A percentile compares a stretch with the other conserved stretches of the same genome.
These are phyloP conservation scores for Talaromyces verruculosus DNA, from an alignment of 2,329 filamentous ascomycete species.

Conservation along the genomic window DNA sequence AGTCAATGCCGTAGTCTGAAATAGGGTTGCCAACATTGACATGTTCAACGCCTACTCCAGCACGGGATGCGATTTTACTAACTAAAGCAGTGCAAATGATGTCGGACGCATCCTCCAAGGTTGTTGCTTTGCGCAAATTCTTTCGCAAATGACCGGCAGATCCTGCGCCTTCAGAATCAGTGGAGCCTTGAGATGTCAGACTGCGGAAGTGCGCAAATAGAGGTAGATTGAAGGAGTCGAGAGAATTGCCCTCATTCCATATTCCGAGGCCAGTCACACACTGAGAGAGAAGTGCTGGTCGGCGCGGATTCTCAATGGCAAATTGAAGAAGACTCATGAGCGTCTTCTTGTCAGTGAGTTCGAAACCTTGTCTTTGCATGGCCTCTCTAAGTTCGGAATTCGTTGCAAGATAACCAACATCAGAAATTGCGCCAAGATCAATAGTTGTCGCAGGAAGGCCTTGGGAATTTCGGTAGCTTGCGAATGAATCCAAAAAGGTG, in stretches of 20 bases:
- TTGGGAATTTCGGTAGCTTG: conserved; percentile 28
- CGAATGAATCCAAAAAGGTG: conserved; percentile 41
- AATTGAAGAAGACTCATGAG: conserved; percentile 11
- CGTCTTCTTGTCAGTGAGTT: not conserved
- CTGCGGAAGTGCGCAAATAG: conserved; percentile 26
- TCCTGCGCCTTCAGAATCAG: conserved; percentile 7
- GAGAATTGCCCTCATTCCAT: conserved; percentile 20
- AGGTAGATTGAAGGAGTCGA: conserved; percentile 29
- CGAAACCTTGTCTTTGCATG: conserved; percentile 3
- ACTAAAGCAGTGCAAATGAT: conserved; percentile 24
- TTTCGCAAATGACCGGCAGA: conserved; percentile 7
- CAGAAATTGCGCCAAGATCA: conserved; percentile 35
- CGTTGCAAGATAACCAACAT: conserved; percentile 36
- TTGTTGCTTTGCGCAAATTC: conserved; percentile 21
- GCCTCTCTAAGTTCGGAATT: conserved; percentile 22
- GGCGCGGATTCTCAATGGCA: not conserved
- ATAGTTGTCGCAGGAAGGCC: conserved; percentile 29
- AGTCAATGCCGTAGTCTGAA: conserved; percentile 30
- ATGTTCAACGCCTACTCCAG: conserved; percentile 29
- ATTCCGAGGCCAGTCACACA: conserved; percentile 23
- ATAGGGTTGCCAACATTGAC: conserved; percentile 28
- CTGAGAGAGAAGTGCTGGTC: conserved; percentile 20
- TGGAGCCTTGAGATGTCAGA: conserved; percentile 1
- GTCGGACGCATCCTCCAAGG: conserved; percentile 23
- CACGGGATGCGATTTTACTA: conserved; percentile 22